Evolutionary conservation across 495 filamentous ascomycete genomes (phyloP).

Genomic region (Penicillium argentinense): DNA sequence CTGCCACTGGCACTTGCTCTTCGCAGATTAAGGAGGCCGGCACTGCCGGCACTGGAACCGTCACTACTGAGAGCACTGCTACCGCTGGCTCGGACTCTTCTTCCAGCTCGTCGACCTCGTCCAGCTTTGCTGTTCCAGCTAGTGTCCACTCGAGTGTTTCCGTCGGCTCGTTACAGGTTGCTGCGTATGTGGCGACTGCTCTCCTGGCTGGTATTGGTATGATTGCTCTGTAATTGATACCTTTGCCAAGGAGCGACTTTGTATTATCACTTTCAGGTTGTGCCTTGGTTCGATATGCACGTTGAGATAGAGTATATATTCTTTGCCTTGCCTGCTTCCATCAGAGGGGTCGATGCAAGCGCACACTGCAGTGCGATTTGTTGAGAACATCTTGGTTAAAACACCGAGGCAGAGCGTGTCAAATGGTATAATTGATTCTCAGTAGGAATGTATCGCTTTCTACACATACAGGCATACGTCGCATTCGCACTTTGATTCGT

Average conservation of each 20-base stretch:
- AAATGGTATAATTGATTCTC: too few species aligned
- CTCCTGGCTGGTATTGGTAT: conserved; percentile 68
- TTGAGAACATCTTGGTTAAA: too few species aligned
- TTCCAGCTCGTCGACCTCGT: conserved; percentile 32
- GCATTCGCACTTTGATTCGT: too few species aligned
- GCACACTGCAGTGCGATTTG: too few species aligned
- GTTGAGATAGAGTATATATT: too few species aligned
- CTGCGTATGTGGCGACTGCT: conserved; percentile 63
- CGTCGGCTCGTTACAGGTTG: conserved; percentile 61
- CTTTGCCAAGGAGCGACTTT: not conserved
- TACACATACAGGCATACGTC: too few species aligned
- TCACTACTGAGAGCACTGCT: conserved; percentile 54
- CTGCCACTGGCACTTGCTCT: conserved; percentile 52
- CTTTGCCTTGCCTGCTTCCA: not conserved
- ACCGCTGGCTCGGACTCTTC: conserved; percentile 33
- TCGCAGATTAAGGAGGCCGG: conserved; percentile 61
- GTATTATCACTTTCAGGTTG: not conserved
- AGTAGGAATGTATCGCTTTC: too few species aligned
- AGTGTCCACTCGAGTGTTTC: conserved; percentile 30
- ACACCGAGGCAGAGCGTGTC: too few species aligned
- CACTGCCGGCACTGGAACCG: conserved; percentile 60
- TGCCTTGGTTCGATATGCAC: too few species aligned
- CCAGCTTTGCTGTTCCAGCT: conserved; percentile 37
- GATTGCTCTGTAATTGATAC: conserved; percentile 67
- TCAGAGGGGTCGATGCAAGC: too few species aligned